Base-by-base conservation (phyloP, 768 basidiomycete species). In the Russula compacta region DNA sequence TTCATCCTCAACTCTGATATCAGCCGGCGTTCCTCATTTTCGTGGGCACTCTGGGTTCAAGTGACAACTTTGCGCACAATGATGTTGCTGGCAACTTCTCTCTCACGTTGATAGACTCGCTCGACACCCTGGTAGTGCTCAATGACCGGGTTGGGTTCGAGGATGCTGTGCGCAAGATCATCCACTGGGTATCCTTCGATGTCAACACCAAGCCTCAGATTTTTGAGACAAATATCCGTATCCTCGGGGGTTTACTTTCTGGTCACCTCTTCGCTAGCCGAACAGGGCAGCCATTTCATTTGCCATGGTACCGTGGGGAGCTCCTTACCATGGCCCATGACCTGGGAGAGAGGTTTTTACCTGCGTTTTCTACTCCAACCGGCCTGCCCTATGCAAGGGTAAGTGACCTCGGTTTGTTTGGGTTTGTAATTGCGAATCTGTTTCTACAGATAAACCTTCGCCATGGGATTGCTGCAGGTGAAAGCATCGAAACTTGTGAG, bases 151-250 rank as follows among this genome's bases (percentile, higher is more conserved):
- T 75, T 53, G 89, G 86, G 6, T 98, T 97, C 68, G 87, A 91
- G 67, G 76, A 76, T n/a, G 94, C 92, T 3, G 86, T 98, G 54
- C 83, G 81, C 61, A 83, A 89, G 64, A 82, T 93, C 56, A 87
- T 95, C 53, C 73, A 83, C 56, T 84, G 82, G 79, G 89, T 97
- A 42, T 86, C 86, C 0, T 98, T 97, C 71, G 90, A 98, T 70
- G 87, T 93, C 59, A 86, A 98, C 73, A 92, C 92, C 44, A 92
- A 85, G 72, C 93, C 97, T n/a, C 95, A 99, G 78, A 88, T 98
- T 4, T 99, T 99, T 69, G 95, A 99, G 76, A 91, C 90, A 10
- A 98, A 92, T 1, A 98, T 98, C 58, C 84, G 95, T 32, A 92
- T 94, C 6, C 76, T 99, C 9, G 97, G 97, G 3, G 92, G 93